phyloP scores from a whole-genome alignment of 139 green algal genomes.

The Coelastrella sp. region DNA sequence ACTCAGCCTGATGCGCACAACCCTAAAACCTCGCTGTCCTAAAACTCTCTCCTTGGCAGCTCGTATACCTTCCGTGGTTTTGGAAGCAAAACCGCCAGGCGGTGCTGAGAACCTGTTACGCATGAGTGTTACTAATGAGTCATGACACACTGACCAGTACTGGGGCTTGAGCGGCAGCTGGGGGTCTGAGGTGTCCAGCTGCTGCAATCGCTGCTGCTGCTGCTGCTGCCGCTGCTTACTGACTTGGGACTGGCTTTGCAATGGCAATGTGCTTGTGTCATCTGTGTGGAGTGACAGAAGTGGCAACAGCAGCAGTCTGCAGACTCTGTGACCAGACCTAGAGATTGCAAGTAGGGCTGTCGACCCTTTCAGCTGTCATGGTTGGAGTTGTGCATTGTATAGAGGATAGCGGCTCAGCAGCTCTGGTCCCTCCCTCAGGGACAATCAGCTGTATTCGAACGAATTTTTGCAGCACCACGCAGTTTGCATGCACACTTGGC shows the following conservation, averaged over 20 bases:
- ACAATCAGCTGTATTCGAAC: too few relatives aligned
- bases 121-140: constrained; percentile 1
- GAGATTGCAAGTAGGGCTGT: too few relatives aligned
- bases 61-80: background rate
- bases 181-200: background rate
- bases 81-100: constrained; percentile 8
- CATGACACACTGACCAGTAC: constrained; percentile 10
- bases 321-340: too few relatives aligned
- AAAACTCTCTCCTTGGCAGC: constrained; percentile 15
- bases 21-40: constrained; percentile 1
- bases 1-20: background rate
- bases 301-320: background rate
- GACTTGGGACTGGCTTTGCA: background rate
- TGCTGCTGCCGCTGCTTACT: background rate
- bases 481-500: background rate
- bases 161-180: background rate
- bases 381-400: too few relatives aligned
- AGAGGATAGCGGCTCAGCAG: too few relatives aligned
- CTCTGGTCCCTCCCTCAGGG: too few relatives aligned
- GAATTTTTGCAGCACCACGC: background rate
- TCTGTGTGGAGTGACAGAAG: background rate
- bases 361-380: too few relatives aligned
- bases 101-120: constrained; percentile 26
- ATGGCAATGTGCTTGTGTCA: background rate
- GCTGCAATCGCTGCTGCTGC: constrained; percentile 7